phyloP scores from a whole-genome alignment of 2,329 filamentous ascomycete genomes.

The Pseudogymnoascus verrucosus region DNA sequence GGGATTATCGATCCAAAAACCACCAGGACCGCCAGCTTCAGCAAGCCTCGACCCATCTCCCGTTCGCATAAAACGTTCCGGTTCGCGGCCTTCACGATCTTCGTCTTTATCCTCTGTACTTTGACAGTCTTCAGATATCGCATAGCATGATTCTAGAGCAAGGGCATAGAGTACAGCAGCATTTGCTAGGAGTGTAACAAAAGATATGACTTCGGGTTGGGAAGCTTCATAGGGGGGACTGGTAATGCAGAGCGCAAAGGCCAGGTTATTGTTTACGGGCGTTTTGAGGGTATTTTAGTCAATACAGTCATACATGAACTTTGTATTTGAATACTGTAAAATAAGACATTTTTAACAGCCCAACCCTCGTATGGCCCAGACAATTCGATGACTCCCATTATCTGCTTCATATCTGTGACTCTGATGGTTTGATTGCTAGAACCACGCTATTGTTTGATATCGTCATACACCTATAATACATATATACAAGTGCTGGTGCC shows the following conservation, averaged over 20 bases:
- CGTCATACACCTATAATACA: conserved; percentile 2
- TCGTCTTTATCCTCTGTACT: conserved; percentile 7
- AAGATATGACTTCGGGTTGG: neutral
- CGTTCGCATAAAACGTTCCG: neutral
- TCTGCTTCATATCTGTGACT: neutral
- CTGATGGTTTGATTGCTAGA: neutral
- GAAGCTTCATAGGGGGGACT: conserved; percentile 8
- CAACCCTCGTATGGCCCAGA: neutral
- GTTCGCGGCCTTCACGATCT: neutral
- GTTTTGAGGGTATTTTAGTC: conserved; percentile 13
- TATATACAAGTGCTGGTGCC: conserved; percentile 3
- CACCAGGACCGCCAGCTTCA: neutral
- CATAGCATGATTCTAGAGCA: conserved; percentile 7
- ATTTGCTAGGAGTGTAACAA: conserved; percentile 6
- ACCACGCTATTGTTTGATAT: neutral
- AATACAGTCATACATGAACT: neutral
- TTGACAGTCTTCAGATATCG: conserved; percentile 6
- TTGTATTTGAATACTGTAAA: neutral
- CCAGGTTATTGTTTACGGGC: conserved; percentile 16
- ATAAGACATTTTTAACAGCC: neutral
- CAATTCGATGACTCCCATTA: neutral
- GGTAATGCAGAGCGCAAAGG: conserved; percentile 23
- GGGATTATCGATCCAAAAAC: conserved; percentile 15
- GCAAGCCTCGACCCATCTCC: neutral
- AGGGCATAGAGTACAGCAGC: neutral